Base-by-base conservation (phyloP, 2,329 filamentous ascomycete species). In the Macrophomina pseudophaseolina region DNA sequence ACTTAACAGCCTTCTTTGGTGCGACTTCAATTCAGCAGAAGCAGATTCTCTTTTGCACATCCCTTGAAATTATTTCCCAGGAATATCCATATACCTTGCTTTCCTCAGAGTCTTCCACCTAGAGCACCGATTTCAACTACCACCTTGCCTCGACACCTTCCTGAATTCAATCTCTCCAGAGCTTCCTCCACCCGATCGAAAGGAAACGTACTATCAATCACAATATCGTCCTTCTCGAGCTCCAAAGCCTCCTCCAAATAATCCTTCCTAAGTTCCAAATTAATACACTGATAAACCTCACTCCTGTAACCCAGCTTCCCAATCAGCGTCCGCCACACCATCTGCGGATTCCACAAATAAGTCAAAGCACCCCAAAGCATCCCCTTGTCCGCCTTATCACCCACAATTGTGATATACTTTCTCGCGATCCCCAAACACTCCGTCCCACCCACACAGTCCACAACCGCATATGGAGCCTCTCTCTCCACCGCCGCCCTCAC, bases 361-460 rank as follows among this genome's bases (percentile, higher is more conserved):
- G 75, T 76, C 32, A 72, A 16, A 1, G 74, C 71, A 0, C 82
- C 67, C 68, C 74, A 78, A 38, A 81, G 74, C 11, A 78, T 75
- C 53, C 78, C 77, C 5, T 81, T 80, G 0, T 67, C 68, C 14
- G 75, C 77, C 65, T 78, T 78, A 59, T 78, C 75, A 4, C 75
- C 75, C 2, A 78, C 75, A 33, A 81, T 81, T 0, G 80, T 81
- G 0, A 80, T 76, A 68, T 82, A 85, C 23, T 51, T 40, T 23
- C 40, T 53, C 30, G 51, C 53, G 11, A 65, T 67, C 8, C 70
- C 66, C 70, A 82, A 86, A 23, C 87, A 74, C 1, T 80, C 72
- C 53, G 85, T 82, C 28, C 79, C 79, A 12, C 85, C 85, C 4
- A 83, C 78, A 52, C 81, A 82, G 70, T 87, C 85, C 52, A 86